phyloP scores from a whole-genome alignment of 352 stramenopile genomes.

The Saprolegnia parasitica region DNA sequence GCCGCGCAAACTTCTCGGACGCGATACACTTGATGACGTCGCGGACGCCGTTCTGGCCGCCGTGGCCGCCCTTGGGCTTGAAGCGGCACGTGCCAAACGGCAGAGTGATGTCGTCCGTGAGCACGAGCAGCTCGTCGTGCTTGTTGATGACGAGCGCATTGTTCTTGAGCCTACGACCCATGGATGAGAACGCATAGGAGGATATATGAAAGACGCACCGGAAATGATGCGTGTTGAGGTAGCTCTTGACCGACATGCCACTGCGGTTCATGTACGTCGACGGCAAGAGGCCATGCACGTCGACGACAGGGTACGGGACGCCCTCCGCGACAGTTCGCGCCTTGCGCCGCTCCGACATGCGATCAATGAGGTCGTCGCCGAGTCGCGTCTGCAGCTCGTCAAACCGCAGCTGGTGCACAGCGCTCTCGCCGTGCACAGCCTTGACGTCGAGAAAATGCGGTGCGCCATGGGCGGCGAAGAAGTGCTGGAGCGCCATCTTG shows the following conservation, averaged over 20 bases:
- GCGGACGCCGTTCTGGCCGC: constrained; percentile 74
- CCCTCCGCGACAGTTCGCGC: constrained; percentile 67
- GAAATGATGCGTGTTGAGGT: constrained; percentile 77
- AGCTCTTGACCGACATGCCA: constrained; percentile 63
- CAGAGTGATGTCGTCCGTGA: constrained; percentile 74
- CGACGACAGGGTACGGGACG: constrained; percentile 65
- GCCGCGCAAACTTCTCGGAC: constrained; percentile 73
- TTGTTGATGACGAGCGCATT: constrained; percentile 72
- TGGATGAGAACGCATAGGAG: not conserved
- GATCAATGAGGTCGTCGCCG: constrained; percentile 70
- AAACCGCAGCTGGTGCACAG: constrained; percentile 51
- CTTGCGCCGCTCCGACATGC: constrained; percentile 65
- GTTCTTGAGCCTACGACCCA: constrained; percentile 52
- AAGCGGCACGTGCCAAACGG: constrained; percentile 80
- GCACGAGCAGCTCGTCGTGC: constrained; percentile 79
- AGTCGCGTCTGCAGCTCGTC: constrained; percentile 36
- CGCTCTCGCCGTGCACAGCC: constrained; percentile 53
- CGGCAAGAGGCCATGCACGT: constrained; percentile 68
- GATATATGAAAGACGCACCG: constrained; percentile 34
- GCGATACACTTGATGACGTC: constrained; percentile 83
- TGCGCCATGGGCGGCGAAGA: constrained; percentile 55
- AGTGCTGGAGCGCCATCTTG: constrained; percentile 55
- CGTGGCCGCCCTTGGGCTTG: constrained; percentile 67
- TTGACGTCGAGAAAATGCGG: constrained; percentile 13
- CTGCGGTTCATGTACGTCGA: constrained; percentile 86